phyloP scores from a whole-genome alignment of 192 early-diverging fungal genomes.

The Coemansia sp. region DNA sequence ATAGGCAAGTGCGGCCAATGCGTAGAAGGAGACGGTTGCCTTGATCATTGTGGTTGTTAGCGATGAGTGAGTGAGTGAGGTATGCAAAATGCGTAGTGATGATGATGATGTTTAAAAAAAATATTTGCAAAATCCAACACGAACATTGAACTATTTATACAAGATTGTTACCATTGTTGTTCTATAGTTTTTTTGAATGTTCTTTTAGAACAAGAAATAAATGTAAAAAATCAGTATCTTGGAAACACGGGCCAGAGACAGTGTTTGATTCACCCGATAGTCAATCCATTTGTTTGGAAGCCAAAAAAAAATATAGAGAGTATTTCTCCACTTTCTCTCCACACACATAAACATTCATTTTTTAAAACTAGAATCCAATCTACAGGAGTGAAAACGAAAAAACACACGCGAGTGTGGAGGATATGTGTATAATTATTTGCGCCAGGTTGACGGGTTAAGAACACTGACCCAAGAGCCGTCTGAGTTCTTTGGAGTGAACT shows the following conservation, averaged over 20 bases:
- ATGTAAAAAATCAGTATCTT: too few species aligned
- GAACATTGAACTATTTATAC: not conserved
- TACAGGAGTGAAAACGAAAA: not conserved
- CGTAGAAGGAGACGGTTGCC: slow-evolving; percentile 7
- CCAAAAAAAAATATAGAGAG: too few species aligned
- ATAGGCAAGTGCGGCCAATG: slow-evolving; percentile 10
- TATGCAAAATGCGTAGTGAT: not conserved
- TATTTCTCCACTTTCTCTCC: too few species aligned
- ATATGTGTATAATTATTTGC: slow-evolving; percentile 19
- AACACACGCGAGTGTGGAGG: not conserved
- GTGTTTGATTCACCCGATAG: too few species aligned
- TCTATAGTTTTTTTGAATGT: too few species aligned
- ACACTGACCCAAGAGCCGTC: slow-evolving; percentile 50
- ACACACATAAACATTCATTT: not conserved
- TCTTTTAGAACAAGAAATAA: too few species aligned
- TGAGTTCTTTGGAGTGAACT: slow-evolving; percentile 15
- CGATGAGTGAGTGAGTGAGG: not conserved
- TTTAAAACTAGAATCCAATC: not conserved
- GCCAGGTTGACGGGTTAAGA: slow-evolving; percentile 36
- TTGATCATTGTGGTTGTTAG: slow-evolving; percentile 13
- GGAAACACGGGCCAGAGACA: too few species aligned
- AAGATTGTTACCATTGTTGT: not conserved
- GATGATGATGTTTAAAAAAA: not conserved
- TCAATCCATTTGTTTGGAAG: too few species aligned
- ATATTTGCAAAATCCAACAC: not conserved